Base-by-base conservation (phyloP, 345 rosid genomes). In the Rhodamnia argentea region DNA sequence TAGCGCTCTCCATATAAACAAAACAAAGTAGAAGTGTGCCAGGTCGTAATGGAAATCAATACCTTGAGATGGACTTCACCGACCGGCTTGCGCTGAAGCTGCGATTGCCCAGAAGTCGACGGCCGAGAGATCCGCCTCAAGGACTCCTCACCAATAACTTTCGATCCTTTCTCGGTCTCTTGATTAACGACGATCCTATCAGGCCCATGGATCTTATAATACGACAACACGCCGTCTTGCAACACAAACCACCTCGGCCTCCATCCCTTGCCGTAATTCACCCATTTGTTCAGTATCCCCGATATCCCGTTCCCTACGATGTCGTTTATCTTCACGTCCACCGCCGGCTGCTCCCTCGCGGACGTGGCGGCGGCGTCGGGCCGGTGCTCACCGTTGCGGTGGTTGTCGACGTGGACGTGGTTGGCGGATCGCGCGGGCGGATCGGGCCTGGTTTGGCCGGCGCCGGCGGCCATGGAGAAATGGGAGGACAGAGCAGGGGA, bases 41-140 rank as follows among this genome's bases (percentile, higher is more conserved):
- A 13, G 74, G 74, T n/a, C 37, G 74, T 60, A 60, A n/a, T 27
- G 74, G 74, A 57, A 27, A 10, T 16, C 54, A 51, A 0, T 58
- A 96, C 99, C 98, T 98, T 96, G 88, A 96, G 98, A 89, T 98
- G 99, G 87, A 98, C 91, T 95, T 98, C 99, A 37, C 99, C 99
- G 54, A 94, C 90, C 14, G 99, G 99, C 47, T 93, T 92, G 62
- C 96, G 95, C 37, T 90, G 93, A 84, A 64, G 86, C 60, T 83
- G 93, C 56, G 85, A 50, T 51, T 24, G 47, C 81, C 54, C 84
- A n/a, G 87, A 60, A 53, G 75, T 84, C 86, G 82, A 82, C 85
- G 84, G 88, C 82, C 86, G 88, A 15, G 92, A 90, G 83, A 96
- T 91, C 88, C 91, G 86, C 84, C 97, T 91, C 83, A 83, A 81